Conservation (phyloP, 192 early-diverging fungal genomes). For the Backusella australiensis region DNA sequence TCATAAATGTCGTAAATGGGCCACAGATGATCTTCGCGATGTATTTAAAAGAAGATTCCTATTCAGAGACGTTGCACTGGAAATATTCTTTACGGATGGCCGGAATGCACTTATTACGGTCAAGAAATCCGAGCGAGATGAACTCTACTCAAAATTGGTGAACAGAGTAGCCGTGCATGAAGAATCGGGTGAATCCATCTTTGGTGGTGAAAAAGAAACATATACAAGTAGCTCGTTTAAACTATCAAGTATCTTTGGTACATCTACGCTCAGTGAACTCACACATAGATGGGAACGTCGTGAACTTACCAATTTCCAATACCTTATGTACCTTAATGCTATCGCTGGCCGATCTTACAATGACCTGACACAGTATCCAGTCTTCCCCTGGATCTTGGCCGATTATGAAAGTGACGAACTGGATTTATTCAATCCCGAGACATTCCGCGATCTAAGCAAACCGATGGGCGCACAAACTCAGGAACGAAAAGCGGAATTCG, state of each 20-base stretch:
- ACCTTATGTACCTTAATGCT: slow-evolving; percentile 91
- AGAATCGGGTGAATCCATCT: slow-evolving; percentile 44
- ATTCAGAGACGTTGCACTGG: slow-evolving; percentile 70
- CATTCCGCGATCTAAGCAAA: slow-evolving; percentile 88
- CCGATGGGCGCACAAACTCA: slow-evolving; percentile 87
- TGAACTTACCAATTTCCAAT: slow-evolving; percentile 95
- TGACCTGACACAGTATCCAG: slow-evolving; percentile 92
- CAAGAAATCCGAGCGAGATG: slow-evolving; percentile 55
- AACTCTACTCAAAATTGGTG: slow-evolving; percentile 58
- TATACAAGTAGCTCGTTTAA: slow-evolving; percentile 36
- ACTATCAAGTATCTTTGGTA: slow-evolving; percentile 62
- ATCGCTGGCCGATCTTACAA: slow-evolving; percentile 82
- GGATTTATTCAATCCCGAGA: slow-evolving; percentile 70
- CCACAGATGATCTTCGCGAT: slow-evolving; percentile 62
- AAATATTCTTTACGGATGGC: slow-evolving; percentile 77
- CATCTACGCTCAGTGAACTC: slow-evolving; percentile 61
- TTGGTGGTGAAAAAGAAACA: slow-evolving; percentile 37
- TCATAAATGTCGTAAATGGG: slow-evolving; percentile 47
- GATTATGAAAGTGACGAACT: slow-evolving; percentile 76
- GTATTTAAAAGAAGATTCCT: slow-evolving; percentile 60
- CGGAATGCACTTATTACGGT: slow-evolving; percentile 75
- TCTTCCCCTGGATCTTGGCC: slow-evolving; percentile 91
- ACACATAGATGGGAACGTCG: slow-evolving; percentile 80
- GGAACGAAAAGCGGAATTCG: slow-evolving; percentile 61
- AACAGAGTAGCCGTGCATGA: slow-evolving; percentile 48